Evolutionary conservation across 1,139 yeast genomes (phyloP).

Genomic region (Pichia norvegensis): DNA sequence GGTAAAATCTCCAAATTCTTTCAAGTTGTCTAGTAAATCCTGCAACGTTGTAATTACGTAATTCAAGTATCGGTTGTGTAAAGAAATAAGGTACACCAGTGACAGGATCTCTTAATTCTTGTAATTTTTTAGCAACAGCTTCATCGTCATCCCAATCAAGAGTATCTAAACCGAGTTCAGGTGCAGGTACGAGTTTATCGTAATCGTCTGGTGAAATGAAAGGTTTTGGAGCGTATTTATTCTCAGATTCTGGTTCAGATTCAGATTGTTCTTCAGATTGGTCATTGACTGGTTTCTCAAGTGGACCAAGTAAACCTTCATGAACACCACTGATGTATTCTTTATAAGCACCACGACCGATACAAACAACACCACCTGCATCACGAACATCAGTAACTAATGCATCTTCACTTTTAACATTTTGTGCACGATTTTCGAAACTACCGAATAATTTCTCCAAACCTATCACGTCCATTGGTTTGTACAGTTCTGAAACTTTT

Average conservation of each 20-base stretch:
- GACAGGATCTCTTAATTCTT: constrained; percentile 25
- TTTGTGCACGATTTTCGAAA: constrained; percentile 5
- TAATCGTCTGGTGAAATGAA: constrained; percentile 55
- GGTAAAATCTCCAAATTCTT: constrained; percentile 73
- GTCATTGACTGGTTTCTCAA: constrained; percentile 48
- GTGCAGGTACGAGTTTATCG: constrained; percentile 45
- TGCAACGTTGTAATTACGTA: constrained; percentile 64
- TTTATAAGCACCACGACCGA: constrained; percentile 94
- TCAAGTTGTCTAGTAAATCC: constrained; percentile 76
- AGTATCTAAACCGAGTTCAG: constrained; percentile 37
- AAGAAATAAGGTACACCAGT: constrained; percentile 48
- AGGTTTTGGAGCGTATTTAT: constrained; percentile 45
- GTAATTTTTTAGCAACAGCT: constrained; percentile 4
- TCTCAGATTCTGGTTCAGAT: constrained; percentile 28
- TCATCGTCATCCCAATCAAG: constrained; percentile 26
- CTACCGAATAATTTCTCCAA: constrained; percentile 37
- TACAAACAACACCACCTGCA: constrained; percentile 82
- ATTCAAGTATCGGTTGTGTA: constrained; percentile 67
- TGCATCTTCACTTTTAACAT: constrained; percentile 42
- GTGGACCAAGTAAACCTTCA: constrained; percentile 91
- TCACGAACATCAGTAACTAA: constrained; percentile 32
- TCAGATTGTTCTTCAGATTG: not conserved
- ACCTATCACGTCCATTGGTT: constrained; percentile 51
- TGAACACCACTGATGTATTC: constrained; percentile 87
- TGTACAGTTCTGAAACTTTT: constrained; percentile 34